phyloP scores from a whole-genome alignment of 1,284 basidiomycete genomes.

The Malassezia vespertilionis region DNA sequence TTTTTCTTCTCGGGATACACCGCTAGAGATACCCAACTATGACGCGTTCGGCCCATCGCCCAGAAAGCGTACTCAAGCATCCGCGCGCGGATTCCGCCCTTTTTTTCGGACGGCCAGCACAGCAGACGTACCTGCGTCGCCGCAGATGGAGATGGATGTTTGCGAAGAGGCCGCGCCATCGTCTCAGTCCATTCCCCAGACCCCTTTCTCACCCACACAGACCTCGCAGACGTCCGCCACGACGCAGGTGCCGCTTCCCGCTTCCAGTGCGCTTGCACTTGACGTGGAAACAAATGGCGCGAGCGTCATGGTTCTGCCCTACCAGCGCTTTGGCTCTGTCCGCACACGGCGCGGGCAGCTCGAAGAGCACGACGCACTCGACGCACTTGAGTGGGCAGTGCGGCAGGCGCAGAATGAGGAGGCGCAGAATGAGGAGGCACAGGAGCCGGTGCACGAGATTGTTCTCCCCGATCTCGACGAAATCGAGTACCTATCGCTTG shows the following conservation, averaged over 20 bases:
- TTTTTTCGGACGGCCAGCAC: slow-evolving; percentile 4
- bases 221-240: slow-evolving; percentile 3
- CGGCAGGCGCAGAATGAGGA: not conserved
- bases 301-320: slow-evolving; percentile 5
- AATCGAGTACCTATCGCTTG: not conserved
- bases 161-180: not conserved
- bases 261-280: not conserved
- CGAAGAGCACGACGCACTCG: not conserved
- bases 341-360: not conserved
- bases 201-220: not conserved
- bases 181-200: not conserved
- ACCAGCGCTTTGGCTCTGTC: slow-evolving; percentile 12
- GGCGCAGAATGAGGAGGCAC: not conserved
- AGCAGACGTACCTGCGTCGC: not conserved
- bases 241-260: not conserved
- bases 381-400: not conserved
- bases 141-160: no score
- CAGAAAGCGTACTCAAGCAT: not conserved
- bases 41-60: slow-evolving; percentile 13
- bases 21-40: not conserved
- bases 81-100: slow-evolving; percentile 1
- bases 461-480: not conserved
- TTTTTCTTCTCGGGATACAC: slow-evolving; percentile 1
- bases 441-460: not conserved
- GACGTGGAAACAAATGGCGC: not conserved